A percentile compares a stretch with the other conserved stretches of the same genome.
phyloP scores from a whole-genome alignment of 495 filamentous ascomycete species.

The Cetradonia linearis region DNA sequence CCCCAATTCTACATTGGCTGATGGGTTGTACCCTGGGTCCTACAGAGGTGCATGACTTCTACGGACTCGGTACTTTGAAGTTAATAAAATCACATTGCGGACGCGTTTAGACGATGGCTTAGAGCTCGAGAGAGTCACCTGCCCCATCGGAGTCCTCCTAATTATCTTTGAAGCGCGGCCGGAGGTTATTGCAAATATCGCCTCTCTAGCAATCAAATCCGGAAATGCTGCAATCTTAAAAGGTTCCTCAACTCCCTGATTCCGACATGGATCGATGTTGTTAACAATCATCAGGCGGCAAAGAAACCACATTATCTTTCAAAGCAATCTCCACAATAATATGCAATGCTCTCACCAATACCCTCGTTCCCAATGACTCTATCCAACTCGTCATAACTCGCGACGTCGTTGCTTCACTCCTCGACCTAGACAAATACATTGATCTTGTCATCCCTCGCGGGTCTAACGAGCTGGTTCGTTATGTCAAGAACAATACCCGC shows the following conservation, averaged over 20 bases:
- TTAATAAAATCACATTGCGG: constrained; percentile 72
- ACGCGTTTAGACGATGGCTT: constrained; percentile 86
- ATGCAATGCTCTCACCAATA: constrained; percentile 62
- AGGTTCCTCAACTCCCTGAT: constrained; percentile 35
- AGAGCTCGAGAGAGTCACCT: constrained; percentile 73
- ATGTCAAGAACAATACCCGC: constrained; percentile 78
- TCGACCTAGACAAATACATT: constrained; percentile 74
- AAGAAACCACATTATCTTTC: constrained; percentile 91
- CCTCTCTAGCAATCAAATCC: constrained; percentile 92
- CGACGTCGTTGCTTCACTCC: constrained; percentile 74
- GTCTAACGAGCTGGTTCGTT: constrained; percentile 84
- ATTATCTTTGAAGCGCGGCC: constrained; percentile 98
- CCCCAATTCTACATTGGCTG: constrained; percentile 4
- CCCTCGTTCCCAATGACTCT: constrained; percentile 71
- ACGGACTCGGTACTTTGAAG: constrained; percentile 36
- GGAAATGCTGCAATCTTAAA: constrained; percentile 97
- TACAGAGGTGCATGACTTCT: constrained; percentile 14
- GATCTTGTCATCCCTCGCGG: constrained; percentile 94
- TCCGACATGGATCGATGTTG: background rate
- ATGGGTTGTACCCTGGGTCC: constrained; percentile 19
- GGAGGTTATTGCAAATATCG: constrained; percentile 98
- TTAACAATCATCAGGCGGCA: constrained; percentile 53
- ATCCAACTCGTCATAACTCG: constrained; percentile 90
- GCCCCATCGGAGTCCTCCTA: constrained; percentile 88
- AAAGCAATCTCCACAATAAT: constrained; percentile 78